Conservation (phyloP, 202 grass and related monocot genomes). For the Cymbopogon flexuosus region DNA sequence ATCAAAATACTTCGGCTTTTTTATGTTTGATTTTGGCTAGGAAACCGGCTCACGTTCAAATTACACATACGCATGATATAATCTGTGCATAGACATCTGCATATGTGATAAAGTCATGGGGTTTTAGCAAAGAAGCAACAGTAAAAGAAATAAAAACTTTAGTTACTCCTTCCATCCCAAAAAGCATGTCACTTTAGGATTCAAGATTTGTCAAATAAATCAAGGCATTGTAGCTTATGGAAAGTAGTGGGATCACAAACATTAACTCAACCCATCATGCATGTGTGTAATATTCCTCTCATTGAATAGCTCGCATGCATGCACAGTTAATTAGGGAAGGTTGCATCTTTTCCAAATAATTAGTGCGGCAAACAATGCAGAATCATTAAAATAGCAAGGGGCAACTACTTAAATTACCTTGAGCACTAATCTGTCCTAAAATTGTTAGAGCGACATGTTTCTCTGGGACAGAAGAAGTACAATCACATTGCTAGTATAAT, state of each 20-base stretch:
- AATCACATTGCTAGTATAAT: background rate
- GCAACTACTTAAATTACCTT: background rate
- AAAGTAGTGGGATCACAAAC: background rate
- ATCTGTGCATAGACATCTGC: constrained; percentile 11
- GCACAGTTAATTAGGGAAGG: background rate
- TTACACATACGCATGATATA: constrained; percentile 7
- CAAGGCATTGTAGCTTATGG: background rate
- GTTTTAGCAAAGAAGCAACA: constrained; percentile 12
- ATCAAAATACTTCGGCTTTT: constrained; percentile 3
- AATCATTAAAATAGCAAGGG: background rate
- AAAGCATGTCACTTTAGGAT: background rate
- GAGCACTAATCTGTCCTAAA: background rate
- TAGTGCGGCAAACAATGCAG: background rate
- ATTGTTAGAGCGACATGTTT: background rate
- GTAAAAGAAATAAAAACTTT: constrained; percentile 9
- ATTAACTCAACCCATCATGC: background rate
- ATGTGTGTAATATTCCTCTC: background rate
- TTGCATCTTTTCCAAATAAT: background rate
- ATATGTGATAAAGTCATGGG: background rate
- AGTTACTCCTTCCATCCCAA: background rate
- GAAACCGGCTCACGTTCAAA: background rate
- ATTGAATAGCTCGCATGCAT: background rate
- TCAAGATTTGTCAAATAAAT: background rate
- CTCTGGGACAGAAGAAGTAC: background rate
- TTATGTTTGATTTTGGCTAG: background rate